phyloP scores from a whole-genome alignment of 257 asterid genomes.

The Salvia splendens region DNA sequence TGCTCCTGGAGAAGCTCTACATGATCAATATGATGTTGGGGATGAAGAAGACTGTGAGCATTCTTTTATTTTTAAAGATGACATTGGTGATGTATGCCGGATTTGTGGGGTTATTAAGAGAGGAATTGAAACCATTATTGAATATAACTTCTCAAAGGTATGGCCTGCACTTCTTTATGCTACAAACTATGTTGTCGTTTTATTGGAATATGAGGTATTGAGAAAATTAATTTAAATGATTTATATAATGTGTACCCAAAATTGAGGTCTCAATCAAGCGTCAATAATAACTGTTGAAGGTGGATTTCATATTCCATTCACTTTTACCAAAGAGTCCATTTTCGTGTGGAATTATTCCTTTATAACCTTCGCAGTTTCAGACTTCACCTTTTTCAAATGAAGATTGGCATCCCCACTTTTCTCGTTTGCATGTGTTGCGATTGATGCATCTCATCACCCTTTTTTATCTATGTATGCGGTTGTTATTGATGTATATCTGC shows the following conservation, averaged over 20 bases:
- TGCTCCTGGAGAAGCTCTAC: slow-evolving; percentile 45
- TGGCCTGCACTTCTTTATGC: slow-evolving; percentile 31
- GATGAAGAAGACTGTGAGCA: slow-evolving; percentile 82
- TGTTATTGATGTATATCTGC: background rate
- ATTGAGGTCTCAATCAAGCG: too few species aligned
- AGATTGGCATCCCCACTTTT: background rate
- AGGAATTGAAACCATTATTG: slow-evolving; percentile 84
- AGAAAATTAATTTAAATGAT: too few species aligned
- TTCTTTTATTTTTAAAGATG: slow-evolving; percentile 83
- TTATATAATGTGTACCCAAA: too few species aligned
- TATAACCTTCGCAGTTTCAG: slow-evolving; percentile 14
- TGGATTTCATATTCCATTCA: too few species aligned
- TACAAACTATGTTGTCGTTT: slow-evolving; percentile 13
- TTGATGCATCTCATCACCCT: background rate
- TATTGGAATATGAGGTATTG: background rate
- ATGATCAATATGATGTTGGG: slow-evolving; percentile 44
- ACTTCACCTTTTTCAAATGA: background rate
- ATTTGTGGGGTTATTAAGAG: slow-evolving; percentile 86
- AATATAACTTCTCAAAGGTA: slow-evolving; percentile 88
- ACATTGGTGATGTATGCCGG: slow-evolving; percentile 93
- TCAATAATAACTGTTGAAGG: too few species aligned
- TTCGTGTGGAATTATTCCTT: background rate
- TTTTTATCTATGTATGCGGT: background rate
- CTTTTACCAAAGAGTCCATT: background rate
- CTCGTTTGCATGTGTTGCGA: background rate